Evolutionary conservation across 805 yeast species (phyloP), one percentile per base, ranked within the genome.

Genomic region (Ogataea kodamae): DNA sequence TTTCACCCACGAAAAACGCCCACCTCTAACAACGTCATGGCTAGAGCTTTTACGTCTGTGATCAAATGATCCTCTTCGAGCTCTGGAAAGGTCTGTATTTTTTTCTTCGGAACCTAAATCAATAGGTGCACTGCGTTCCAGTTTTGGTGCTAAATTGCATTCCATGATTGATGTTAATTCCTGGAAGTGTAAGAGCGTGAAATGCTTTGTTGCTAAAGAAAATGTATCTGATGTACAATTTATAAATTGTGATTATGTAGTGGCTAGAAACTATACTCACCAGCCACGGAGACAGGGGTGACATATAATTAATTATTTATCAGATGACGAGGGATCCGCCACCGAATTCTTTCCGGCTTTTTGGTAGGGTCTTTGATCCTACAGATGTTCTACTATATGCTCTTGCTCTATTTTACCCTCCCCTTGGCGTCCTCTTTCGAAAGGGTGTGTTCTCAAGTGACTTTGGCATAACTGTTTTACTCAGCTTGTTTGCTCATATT

Each of bases 391-490:
- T 76, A 9, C 70, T 83, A 10, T 75, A 78, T 37, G 45, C 77
- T 1, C 52, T 78, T 6, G 79, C 86, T 3, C 67, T 81, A 30
- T 64, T 82, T 31, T 67, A 79, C 51, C 92, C 94, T 2, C 92
- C 92, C 0, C 63, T 82, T 9, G 84, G 89, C 0, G 88, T 83
- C 8, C 59, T 77, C 55, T 65, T 80, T 22, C 67, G 87, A 50
- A 62, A 76, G 29, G 92, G 92, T 1, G 33, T 72, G 10, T 76
- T 75, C 46, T 65, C 81, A 3, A 51, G 62, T 20, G 84, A 81
- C 45, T 61, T 74, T 10, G 39, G 65, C 19, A 54, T 72, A 15
- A 60, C 66, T 33, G 52, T 71, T 16, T 28, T 67, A 17, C 60
- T 74, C 28, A 68, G 70, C 26, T 27, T 70, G 16, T 52, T 72